Conservation (phyloP, 169 alveolate species). For the Eimeria maxima region DNA sequence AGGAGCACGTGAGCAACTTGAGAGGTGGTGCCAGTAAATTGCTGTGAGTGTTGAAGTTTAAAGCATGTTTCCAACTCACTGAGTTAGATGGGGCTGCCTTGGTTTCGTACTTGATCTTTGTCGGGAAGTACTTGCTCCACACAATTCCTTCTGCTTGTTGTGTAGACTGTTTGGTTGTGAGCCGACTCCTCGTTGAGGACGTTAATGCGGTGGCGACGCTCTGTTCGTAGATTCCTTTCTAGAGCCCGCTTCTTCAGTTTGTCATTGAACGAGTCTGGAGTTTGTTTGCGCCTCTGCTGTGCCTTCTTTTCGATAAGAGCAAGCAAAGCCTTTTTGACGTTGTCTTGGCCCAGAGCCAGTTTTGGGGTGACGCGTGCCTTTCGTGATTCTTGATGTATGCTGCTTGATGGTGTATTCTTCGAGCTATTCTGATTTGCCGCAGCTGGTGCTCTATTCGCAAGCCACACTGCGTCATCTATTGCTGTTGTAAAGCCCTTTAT, state of each 20-base stretch:
- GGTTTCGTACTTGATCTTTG: background rate
- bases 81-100: background rate
- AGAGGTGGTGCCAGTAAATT: background rate
- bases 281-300: background rate
- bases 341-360: too few species aligned
- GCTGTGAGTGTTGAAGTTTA: background rate
- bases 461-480: background rate
- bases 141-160: background rate
- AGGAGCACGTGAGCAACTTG: constrained; percentile 14
- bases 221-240: background rate
- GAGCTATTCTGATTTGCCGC: background rate
- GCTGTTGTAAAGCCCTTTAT: background rate
- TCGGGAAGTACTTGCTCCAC: background rate
- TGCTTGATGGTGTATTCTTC: background rate
- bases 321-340: too few species aligned
- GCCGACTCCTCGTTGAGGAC: background rate
- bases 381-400: background rate
- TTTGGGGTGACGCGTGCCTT: too few species aligned
- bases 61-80: constrained; percentile 1
- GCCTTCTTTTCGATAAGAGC: background rate
- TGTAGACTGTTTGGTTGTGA: background rate
- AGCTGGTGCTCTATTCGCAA: background rate
- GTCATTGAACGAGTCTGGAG: background rate
- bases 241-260: background rate
- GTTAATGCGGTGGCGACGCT: background rate